Evolutionary conservation across 257 asterid species (phyloP), one percentile per base, ranked within the genome.

Genomic region (Nicotiana noctiflora): DNA sequence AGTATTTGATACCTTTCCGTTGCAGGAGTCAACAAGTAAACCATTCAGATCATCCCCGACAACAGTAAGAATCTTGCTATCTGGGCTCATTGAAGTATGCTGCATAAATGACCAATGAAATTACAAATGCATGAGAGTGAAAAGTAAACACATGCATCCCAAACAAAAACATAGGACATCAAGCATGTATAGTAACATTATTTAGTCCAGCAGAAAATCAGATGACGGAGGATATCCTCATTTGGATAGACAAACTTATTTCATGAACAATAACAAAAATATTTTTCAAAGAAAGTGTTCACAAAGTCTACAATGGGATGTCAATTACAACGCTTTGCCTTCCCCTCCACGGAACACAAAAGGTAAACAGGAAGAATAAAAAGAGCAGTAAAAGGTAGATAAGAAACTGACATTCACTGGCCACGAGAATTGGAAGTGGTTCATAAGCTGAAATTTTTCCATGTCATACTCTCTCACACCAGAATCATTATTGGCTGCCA

Each of bases 401-500:
- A 56, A 77, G 80, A 59, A 66, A 90, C 97, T 90, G 64, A 94
- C 98, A 75, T 94, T 94, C n/a, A 93, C 98, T 66, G 97, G 93
- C 98, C 98, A 94, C 0, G 97, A 97, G 87, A 89, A 94, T 8
- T 88, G 81, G 90, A 90, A 91, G 60, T 79, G 85, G 40, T 76
- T 89, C 34, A 93, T 79, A 83, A 94, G 87, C 62, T 88, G 67
- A 63, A 91, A 93, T 2, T 88, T 89, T 37, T 17, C 83, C 55
- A 91, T 83, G 77, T 94, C 98, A 63, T 90, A 85, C 77, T 92
- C 87, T 84, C 97, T 84, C 72, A 94, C 93, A 83, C 88, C 90
- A 77, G 95, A 89, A 84, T 94, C 98, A 31, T 94, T 94, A 86
- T 94, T 94, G 18, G 98, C 97, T 0, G 98, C 49, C 84, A 90